phyloP scores from a whole-genome alignment of 2,329 filamentous ascomycete species.

The Hysterium pulicare region DNA sequence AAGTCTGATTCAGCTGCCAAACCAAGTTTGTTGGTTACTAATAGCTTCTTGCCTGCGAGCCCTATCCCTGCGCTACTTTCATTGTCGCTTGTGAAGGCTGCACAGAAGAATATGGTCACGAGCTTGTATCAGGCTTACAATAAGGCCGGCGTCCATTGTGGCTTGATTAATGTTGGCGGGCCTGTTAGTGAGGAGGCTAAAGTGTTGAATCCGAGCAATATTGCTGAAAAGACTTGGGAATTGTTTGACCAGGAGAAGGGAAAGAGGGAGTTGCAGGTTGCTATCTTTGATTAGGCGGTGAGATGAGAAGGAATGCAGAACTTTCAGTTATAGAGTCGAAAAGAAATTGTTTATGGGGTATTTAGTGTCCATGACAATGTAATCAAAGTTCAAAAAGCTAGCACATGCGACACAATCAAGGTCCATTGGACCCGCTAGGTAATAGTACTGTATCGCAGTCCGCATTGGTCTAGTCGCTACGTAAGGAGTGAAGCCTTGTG shows the following conservation, averaged over 20 bases:
- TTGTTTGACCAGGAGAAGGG: constrained; percentile 42
- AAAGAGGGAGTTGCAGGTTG: constrained; percentile 39
- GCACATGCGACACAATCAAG: too few species aligned
- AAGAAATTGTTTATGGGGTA: too few species aligned
- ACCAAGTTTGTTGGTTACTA: constrained; percentile 50
- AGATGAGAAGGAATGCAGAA: constrained; percentile 28
- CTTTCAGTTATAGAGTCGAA: too few species aligned
- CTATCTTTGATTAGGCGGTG: constrained; percentile 29
- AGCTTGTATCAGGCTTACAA: constrained; percentile 42
- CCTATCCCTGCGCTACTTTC: constrained; percentile 49
- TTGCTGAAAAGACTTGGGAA: constrained; percentile 45
- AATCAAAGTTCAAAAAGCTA: too few species aligned
- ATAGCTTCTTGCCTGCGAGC: constrained; percentile 46
- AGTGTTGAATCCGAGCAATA: constrained; percentile 44
- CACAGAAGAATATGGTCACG: constrained; percentile 50
- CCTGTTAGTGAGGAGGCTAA: constrained; percentile 40
- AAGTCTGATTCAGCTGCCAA: constrained; percentile 28
- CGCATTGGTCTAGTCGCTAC: too few species aligned
- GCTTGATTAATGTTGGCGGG: constrained; percentile 47
- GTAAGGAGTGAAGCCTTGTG: too few species aligned
- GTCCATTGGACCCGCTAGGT: too few species aligned
- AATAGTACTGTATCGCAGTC: too few species aligned
- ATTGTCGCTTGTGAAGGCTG: constrained; percentile 50
- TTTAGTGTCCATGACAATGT: too few species aligned
- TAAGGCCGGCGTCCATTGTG: constrained; percentile 46